phyloP scores from a whole-genome alignment of 768 basidiomycete species.

The Panaeolus cyanescens region DNA sequence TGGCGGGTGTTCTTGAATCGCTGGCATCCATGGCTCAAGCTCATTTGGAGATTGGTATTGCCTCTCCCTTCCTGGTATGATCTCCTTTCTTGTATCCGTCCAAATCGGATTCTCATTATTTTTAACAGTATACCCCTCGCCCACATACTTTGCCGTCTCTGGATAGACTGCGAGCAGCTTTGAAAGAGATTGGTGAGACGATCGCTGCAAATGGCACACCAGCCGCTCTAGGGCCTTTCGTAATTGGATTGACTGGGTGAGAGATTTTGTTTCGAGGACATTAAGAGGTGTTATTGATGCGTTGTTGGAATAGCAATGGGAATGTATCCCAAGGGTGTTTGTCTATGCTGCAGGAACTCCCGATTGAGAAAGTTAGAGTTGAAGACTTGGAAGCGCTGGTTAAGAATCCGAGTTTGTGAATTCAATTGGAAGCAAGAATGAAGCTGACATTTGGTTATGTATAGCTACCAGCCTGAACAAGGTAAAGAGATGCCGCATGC shows the following conservation, averaged over 20 bases:
- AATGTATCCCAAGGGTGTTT: slow-evolving; percentile 82
- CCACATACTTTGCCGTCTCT: slow-evolving; percentile 75
- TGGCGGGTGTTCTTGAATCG: slow-evolving; percentile 84
- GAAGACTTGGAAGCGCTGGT: slow-evolving; percentile 62
- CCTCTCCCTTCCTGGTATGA: slow-evolving; percentile 81
- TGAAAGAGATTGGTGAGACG: slow-evolving; percentile 57
- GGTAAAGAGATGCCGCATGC: not conserved
- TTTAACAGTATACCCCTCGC: slow-evolving; percentile 68
- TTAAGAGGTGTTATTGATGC: slow-evolving; percentile 1
- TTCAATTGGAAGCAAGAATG: not conserved
- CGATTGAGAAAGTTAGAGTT: slow-evolving; percentile 57
- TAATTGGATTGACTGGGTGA: slow-evolving; percentile 84
- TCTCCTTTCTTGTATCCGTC: not conserved
- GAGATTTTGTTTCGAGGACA: slow-evolving; percentile 10
- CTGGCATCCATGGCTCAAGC: slow-evolving; percentile 77
- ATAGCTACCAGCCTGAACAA: not conserved
- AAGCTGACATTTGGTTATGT: not conserved
- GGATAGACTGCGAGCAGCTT: slow-evolving; percentile 46
- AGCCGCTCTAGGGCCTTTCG: slow-evolving; percentile 68
- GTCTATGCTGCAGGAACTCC: slow-evolving; percentile 72
- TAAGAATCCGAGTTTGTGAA: slow-evolving; percentile 44
- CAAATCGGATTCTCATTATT: not conserved
- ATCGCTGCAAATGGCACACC: slow-evolving; percentile 64
- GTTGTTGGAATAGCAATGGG: slow-evolving; percentile 55
- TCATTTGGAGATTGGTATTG: slow-evolving; percentile 75